These are phyloP conservation scores for Tuber microsphaerosporum DNA, from an alignment of 495 filamentous ascomycete genomes.

Conservation along the genomic window DNA sequence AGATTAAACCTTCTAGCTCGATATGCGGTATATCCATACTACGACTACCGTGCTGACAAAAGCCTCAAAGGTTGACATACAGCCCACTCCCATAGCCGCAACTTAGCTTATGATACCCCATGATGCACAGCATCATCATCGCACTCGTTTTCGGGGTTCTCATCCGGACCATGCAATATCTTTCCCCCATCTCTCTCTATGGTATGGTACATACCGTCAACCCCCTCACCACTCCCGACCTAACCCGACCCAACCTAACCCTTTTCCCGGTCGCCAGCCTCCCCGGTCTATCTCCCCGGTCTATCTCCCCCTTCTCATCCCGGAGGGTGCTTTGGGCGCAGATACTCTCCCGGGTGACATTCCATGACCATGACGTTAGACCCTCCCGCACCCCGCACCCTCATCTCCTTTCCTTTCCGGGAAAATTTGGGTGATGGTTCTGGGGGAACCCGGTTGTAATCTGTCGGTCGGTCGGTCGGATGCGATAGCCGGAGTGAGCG, in stretches of 20 bases:
- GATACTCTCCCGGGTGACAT: background rate
- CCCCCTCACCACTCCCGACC: background rate
- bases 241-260: background rate
- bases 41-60: background rate
- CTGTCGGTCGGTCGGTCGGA: background rate
- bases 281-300: background rate
- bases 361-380: background rate
- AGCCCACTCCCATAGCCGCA: background rate
- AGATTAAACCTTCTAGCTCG: background rate
- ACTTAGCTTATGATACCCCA: background rate
- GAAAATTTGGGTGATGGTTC: background rate
- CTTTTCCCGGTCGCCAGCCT: background rate
- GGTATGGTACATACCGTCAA: background rate
- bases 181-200: background rate
- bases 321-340: background rate
- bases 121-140: background rate
- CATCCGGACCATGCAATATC: background rate
- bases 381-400: background rate
- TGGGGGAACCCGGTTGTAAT: background rate
- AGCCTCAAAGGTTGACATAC: background rate
- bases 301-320: background rate
- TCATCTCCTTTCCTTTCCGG: background rate
- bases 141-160: background rate
- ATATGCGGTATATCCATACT: background rate
- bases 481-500: background rate